Base-by-base conservation (phyloP, 2,329 filamentous ascomycete genomes). In the Aspergillus floridensis region DNA sequence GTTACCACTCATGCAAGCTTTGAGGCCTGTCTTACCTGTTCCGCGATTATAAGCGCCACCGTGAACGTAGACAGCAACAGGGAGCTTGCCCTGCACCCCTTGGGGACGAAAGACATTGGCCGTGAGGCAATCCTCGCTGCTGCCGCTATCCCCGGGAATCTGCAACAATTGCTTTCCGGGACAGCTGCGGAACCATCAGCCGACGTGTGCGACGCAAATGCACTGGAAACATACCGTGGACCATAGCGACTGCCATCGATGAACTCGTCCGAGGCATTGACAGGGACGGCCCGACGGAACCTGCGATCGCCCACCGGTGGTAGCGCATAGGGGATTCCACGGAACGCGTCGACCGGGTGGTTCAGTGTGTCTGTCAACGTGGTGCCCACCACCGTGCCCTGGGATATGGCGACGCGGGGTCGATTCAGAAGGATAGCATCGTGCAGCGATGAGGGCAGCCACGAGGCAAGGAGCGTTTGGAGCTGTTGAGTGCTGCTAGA, bases 91-190 rank as follows among this genome's bases (percentile, higher is more conserved):
- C 5, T 56, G 47, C 10, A 59, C 29, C 0, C 69, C 59, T 24
- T 64, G 59, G 5, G 74, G 76, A 4, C 74, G 70, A 53, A 77
- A 80, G 11, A 80, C 59, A 53, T 80, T 80, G 3, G 73, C 65
- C 4, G 73, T 77, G 3, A 80, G 61, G 53, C 77, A 80, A 57
- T 79, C 76, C 60, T 80, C 76, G 68, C 54, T 83, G 80, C 65
- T 73, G 66, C 41, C 84, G 79, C 67, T 80, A 79, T 76, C 87
- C 70, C 74, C 16, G 78, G 79, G 38, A 67, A 75, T 32, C 68
- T 35, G 32, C 32, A 79, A 70, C 81, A 86, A 57, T 80, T 82
- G 71, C 77, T 81, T 66, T 70, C 70, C 73, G 16, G 65, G 59
- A 53, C 62, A 64, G 53, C 62, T 64, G 5, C 6, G 16, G 2